phyloP scores from a whole-genome alignment of 2,329 filamentous ascomycete species.

The Stagonosporopsis chrysanthemi region DNA sequence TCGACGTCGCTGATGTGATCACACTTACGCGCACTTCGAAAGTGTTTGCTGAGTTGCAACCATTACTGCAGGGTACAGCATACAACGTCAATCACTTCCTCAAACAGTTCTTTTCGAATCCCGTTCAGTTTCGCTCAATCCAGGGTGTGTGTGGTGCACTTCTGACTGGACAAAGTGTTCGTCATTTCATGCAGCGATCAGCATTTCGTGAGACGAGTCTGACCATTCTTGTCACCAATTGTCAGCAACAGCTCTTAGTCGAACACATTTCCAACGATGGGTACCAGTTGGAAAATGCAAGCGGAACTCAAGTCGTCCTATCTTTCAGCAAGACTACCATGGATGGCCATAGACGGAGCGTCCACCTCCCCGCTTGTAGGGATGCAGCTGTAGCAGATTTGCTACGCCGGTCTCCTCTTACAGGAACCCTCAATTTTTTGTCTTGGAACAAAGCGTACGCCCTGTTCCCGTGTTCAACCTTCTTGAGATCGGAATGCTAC shows the following conservation, averaged over 20 bases:
- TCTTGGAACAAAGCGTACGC: slow-evolving; percentile 19
- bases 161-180: not conserved
- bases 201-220: not conserved
- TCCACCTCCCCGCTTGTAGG: no score
- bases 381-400: no score
- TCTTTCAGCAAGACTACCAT: no score
- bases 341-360: no score
- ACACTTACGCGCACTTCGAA: not conserved
- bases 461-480: slow-evolving; percentile 4
- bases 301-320: no score
- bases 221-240: not conserved
- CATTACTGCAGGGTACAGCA: not conserved
- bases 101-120: not conserved
- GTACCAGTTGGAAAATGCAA: no score
- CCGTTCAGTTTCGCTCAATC: slow-evolving; percentile 1
- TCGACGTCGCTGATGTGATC: not conserved
- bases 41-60: slow-evolving; percentile 10
- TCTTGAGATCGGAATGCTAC: slow-evolving; percentile 5
- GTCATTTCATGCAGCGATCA: not conserved
- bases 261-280: no score
- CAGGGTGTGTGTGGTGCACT: not conserved
- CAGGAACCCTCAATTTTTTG: not conserved
- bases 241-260: no score
- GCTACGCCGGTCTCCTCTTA: no score
- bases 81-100: slow-evolving; percentile 7